Base-by-base conservation (phyloP, 495 filamentous ascomycete genomes). In the Saxophila tyrrhenica region DNA sequence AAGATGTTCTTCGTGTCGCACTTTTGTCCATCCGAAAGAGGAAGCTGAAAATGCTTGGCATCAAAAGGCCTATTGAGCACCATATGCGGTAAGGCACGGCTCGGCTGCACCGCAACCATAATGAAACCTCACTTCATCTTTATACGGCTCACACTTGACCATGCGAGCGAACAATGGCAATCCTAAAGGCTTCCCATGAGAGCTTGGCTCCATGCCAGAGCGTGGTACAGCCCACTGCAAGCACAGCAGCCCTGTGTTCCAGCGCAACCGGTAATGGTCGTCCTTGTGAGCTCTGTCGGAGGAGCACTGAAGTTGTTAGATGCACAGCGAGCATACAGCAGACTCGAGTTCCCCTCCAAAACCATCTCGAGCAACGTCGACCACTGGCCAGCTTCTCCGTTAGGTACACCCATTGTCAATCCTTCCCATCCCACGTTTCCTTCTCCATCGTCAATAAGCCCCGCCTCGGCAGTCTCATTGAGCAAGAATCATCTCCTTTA, bases 401-500 rank as follows among this genome's bases (percentile, higher is more conserved):
- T 13, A 25, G n/a, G 16, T 53, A 2, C 51, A 17, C 25, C 17
- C 38, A 35, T 50, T 50, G 25, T 50, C 29, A 21, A 35, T 13
- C 24, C 25, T 21, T 39, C 24, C n/a, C 17, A 52, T 19, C 17
- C 20, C 22, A 43, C 10, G 13, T 44, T 19, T 19, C 51, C 22
- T 45, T 46, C 11, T 53, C 25, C 1, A 44, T 51, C 32, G 35
- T 39, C 49, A 20, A 51, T 41, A 3, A 21, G 29, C 8, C 17
- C 38, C 2, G 9, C 29, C 1, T 41, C 2, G 7, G 22, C n/a
- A 15, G 25, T 32, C 49, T 51, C 2, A 51, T 39, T 51, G 49
- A 51, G 35, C 29, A 35, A 35, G 32, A 23, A 10, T 22, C 39
- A 25, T 45, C 38, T 53, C 17, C 39, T 44, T 53, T 53, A 44